Percentiles rank a stretch among this genome's conserved stretches.
phyloP scores from a whole-genome alignment of 176 grass and related monocot genomes.

The Lolium perenne region DNA sequence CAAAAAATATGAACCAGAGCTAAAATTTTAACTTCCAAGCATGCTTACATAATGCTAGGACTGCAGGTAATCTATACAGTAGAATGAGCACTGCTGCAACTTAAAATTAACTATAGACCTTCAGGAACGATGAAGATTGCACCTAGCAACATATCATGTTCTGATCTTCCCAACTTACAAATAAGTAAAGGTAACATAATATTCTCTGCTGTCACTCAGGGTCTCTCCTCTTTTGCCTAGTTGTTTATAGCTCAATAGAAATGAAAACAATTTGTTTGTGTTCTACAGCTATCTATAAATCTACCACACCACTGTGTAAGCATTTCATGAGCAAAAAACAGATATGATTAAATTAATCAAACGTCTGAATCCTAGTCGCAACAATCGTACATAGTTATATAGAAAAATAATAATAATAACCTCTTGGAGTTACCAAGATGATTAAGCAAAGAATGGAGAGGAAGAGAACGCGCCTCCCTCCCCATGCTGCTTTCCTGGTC shows the following conservation, averaged over 20 bases:
- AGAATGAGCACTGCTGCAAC: background rate
- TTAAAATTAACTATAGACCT: background rate
- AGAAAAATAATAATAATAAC: background rate
- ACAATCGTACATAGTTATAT: background rate
- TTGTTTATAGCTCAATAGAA: background rate
- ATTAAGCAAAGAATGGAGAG: background rate
- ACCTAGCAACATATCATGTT: background rate
- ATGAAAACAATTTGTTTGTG: background rate
- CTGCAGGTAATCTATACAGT: background rate
- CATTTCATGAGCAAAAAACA: background rate
- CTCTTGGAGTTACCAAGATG: background rate
- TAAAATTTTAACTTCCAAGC: background rate
- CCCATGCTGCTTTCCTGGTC: background rate
- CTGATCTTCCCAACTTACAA: no score
- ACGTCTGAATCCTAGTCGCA: background rate
- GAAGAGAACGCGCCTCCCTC: background rate
- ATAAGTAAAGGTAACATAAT: background rate
- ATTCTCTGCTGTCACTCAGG: background rate
- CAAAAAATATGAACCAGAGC: background rate
- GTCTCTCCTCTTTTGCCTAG: background rate
- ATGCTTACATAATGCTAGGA: background rate
- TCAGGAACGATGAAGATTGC: background rate
- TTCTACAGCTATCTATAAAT: background rate
- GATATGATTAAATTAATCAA: background rate
- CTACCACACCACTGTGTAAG: background rate